phyloP scores from a whole-genome alignment of 495 filamentous ascomycete species.

The Daldinia childiae region DNA sequence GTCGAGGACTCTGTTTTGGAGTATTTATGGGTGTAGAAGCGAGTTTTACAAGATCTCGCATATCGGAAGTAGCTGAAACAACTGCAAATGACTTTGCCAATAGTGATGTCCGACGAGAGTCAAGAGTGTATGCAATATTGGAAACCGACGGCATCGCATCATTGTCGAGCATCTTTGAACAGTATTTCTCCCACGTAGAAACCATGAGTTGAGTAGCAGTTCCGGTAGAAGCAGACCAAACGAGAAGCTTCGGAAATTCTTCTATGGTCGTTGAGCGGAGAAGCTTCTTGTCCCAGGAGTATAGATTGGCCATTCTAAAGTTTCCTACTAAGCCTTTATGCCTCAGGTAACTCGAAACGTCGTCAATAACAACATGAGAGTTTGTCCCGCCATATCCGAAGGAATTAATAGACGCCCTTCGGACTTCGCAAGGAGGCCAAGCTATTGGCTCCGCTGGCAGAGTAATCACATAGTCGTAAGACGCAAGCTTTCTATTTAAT shows the following conservation, averaged over 20 bases:
- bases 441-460: neutral
- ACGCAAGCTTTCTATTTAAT: neutral
- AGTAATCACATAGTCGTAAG: neutral
- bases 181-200: neutral
- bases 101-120: neutral
- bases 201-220: neutral
- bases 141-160: neutral
- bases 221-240: neutral
- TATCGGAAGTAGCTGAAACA: neutral
- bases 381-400: neutral
- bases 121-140: neutral
- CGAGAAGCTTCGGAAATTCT: neutral
- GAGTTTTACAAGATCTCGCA: neutral
- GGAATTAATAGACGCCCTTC: neutral
- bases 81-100: neutral
- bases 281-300: neutral
- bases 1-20: neutral
- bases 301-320: neutral
- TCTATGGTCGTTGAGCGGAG: neutral
- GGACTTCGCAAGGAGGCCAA: neutral
- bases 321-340: neutral
- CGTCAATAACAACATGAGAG: neutral
- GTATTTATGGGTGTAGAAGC: neutral
- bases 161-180: neutral
- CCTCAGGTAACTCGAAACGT: neutral